Evolutionary conservation across 1,284 basidiomycete genomes (phyloP), one percentile per base, ranked within the genome.

Genomic region (Leucoagaricus sp.): DNA sequence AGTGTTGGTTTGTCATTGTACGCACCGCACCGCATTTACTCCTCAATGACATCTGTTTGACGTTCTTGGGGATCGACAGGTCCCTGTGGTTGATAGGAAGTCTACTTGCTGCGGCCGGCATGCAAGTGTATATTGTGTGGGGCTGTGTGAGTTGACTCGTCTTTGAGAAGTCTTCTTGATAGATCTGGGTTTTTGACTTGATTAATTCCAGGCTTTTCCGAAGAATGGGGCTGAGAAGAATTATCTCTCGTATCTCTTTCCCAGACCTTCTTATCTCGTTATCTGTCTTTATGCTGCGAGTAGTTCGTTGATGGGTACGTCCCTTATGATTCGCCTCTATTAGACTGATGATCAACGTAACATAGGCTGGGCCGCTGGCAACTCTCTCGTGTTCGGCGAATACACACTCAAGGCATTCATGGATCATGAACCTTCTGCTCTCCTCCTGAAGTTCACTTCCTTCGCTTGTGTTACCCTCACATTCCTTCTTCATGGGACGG

Each of bases 401-500:
- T 75, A 75, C 49, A 60, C 70, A 19, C 63, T 75, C 41, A 61
- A 66, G 42, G 69, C 74, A 4, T 64, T 68, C 7, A 31, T 52
- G 10, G 21, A 19, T n/a, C 15, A 36, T 19, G 34, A 48, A 4
- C 45, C 59, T 12, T 56, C 53, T 9, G 13, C 33, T 1, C 10
- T 51, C 17, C 19, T 57, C 34, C 41, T 58, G 51, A 54, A 55
- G 21, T 55, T 68, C 13, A 65, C 72, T 7, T 73, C 69, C 2
- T 67, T 73, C 38, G 61, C 61, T 1, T 72, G 71, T 58, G 62
- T 80, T 21, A 72, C 75, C 3, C 69, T 71, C 38, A 70, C 73
- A 0, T 61, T 75, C 41, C 62, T 80, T 42, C 49, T 81, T 9
- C 80, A 82, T 59, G 76, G 76, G 3, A 66, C 67, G 8, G 61